phyloP scores from a whole-genome alignment of 805 yeast genomes.

The Blastobotrys muscicola region DNA sequence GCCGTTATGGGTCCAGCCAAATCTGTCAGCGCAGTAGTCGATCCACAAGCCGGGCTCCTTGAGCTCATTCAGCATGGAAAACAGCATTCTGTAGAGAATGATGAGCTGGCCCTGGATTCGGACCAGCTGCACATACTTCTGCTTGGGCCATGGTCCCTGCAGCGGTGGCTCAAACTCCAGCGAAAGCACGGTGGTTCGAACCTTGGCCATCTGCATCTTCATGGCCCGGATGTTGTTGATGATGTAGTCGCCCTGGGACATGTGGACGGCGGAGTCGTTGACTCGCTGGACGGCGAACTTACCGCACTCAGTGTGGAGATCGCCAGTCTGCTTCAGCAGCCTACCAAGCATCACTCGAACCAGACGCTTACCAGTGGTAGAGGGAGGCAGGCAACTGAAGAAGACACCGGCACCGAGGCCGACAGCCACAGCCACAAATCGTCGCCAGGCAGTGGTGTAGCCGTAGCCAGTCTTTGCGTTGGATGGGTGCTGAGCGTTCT shows the following conservation, averaged over 20 bases:
- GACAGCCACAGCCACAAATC: conserved; percentile 25
- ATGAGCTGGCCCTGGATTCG: conserved; percentile 19
- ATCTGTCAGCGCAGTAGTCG: conserved; percentile 13
- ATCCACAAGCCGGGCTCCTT: conserved; percentile 17
- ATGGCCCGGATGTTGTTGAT: conserved; percentile 1
- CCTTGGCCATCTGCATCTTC: background rate
- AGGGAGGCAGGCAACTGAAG: conserved; percentile 26
- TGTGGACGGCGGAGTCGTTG: conserved; percentile 15
- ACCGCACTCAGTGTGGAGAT: conserved; percentile 22
- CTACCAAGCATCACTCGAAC: conserved; percentile 23
- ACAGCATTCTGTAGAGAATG: conserved; percentile 19
- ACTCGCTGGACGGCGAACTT: conserved; percentile 24
- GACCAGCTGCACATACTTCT: conserved; percentile 23
- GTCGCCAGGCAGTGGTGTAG: conserved; percentile 26
- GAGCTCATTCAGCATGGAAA: conserved; percentile 21
- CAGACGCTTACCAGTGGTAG: conserved; percentile 25
- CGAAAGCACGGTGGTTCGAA: conserved; percentile 9
- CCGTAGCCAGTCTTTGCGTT: conserved; percentile 21
- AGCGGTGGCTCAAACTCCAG: conserved; percentile 26
- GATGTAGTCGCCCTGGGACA: conserved; percentile 7
- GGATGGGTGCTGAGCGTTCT: conserved; percentile 14
- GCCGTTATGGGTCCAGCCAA: conserved; percentile 25
- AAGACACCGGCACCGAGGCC: conserved; percentile 25
- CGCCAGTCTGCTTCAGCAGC: conserved; percentile 20
- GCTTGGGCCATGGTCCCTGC: conserved; percentile 27